Percentiles rank a stretch among this genome's conserved stretches.
Conservation (phyloP, 257 asterid species). For the Capsicum baccatum region DNA sequence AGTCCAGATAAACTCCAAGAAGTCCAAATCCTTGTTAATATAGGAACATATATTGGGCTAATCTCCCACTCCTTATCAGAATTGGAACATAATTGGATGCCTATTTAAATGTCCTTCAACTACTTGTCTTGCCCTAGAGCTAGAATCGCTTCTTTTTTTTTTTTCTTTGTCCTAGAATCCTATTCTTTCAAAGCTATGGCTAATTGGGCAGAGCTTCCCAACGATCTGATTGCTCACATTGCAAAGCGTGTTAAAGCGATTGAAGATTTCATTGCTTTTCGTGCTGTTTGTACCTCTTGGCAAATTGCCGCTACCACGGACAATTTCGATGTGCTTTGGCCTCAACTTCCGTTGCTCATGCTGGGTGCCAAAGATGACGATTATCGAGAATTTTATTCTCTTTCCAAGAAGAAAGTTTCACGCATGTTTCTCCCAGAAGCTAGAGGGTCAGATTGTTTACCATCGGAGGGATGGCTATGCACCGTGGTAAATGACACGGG, state of each 20-base stretch:
- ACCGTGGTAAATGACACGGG: not conserved
- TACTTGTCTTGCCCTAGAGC: too few species aligned
- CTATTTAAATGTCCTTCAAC: too few species aligned
- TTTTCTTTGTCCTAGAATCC: too few species aligned
- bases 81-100: too few species aligned
- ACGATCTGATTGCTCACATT: not conserved
- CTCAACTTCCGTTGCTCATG: not conserved
- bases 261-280: not conserved
- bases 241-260: not conserved
- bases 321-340: not conserved
- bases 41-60: too few species aligned
- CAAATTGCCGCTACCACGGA: not conserved
- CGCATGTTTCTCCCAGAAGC: not conserved
- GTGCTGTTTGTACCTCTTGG: not conserved
- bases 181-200: not conserved
- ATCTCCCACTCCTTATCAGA: too few species aligned
- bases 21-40: too few species aligned
- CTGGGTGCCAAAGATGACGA: not conserved
- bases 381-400: not conserved
- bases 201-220: not conserved
- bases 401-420: not conserved
- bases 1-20: too few species aligned
- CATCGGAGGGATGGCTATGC: not conserved
- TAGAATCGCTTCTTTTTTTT: too few species aligned
- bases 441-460: not conserved